Conservation (phyloP, 2,329 filamentous ascomycete genomes). For the Fusarium beomiforme region DNA sequence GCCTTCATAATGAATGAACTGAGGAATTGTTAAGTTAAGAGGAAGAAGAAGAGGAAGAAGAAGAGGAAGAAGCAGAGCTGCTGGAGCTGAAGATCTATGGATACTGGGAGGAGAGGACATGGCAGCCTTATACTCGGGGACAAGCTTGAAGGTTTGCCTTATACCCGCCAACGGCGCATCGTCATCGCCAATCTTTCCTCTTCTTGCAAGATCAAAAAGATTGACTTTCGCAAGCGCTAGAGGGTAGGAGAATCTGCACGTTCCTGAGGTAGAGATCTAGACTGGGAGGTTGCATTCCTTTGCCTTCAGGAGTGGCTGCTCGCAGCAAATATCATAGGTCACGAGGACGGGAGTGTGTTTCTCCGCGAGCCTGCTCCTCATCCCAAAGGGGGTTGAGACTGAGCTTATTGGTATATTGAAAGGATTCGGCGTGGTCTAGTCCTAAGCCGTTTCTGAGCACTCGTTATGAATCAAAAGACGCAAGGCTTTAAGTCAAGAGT, state of each 20-base stretch:
- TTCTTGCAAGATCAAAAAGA: neutral
- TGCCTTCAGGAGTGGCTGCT: neutral
- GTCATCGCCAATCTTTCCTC: neutral
- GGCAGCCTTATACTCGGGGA: neutral
- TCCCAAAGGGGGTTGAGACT: too few relatives aligned
- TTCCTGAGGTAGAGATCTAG: neutral
- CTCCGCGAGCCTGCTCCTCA: too few relatives aligned
- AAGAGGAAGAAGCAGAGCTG: neutral
- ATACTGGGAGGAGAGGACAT: neutral
- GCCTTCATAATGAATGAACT: conserved; percentile 17
- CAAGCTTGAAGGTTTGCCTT: neutral
- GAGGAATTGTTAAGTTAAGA: too few relatives aligned
- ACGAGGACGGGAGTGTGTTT: too few relatives aligned
- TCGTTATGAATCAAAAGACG: too few relatives aligned
- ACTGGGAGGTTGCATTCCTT: neutral
- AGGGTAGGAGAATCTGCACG: neutral
- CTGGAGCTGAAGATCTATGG: neutral
- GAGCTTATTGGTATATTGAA: too few relatives aligned
- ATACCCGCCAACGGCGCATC: neutral
- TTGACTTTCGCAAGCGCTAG: neutral
- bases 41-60: neutral
- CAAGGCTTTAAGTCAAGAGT: too few relatives aligned
- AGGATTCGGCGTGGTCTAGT: too few relatives aligned
- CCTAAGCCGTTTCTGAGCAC: too few relatives aligned
- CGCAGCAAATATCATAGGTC: accelerated